A percentile compares a stretch with the other conserved stretches of the same genome.
These are phyloP conservation scores for Linnemannia exigua DNA, from an alignment of 192 early-diverging fungal genomes.

Conservation along the genomic window DNA sequence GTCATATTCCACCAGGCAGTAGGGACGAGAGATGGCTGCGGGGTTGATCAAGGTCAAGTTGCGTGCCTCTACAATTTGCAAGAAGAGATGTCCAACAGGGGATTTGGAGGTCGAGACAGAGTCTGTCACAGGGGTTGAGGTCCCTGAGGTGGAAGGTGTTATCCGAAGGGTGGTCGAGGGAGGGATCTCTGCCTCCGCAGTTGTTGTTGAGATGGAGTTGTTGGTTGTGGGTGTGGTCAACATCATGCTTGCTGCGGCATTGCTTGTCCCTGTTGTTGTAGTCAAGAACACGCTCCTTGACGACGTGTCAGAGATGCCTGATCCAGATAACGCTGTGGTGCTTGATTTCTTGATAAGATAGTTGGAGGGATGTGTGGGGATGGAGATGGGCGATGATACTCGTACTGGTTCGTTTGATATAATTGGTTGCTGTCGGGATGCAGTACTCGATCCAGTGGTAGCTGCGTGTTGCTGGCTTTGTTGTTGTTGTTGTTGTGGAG, in stretches of 20 bases:
- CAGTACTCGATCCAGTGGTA: neutral
- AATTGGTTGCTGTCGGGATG: neutral
- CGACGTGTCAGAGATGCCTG: neutral
- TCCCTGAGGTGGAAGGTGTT: neutral
- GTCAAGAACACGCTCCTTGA: neutral
- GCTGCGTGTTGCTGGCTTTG: neutral
- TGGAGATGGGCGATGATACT: constrained; percentile 31
- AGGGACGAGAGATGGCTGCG: constrained; percentile 41
- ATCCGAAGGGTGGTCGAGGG: neutral
- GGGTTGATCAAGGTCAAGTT: constrained; percentile 57
- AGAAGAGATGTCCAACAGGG: constrained; percentile 35
- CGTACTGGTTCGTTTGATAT: neutral
- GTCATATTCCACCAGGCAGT: constrained; percentile 59
- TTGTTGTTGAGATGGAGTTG: neutral
- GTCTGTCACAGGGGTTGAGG: neutral
- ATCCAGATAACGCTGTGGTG: neutral
- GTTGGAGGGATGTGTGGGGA: constrained; percentile 47
- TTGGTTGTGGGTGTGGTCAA: neutral
- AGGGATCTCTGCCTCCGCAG: neutral
- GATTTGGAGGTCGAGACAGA: constrained; percentile 18
- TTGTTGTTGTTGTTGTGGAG: neutral
- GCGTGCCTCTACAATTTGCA: constrained; percentile 59
- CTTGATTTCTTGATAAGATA: constrained; percentile 37
- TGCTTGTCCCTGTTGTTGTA: neutral
- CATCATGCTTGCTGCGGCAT: constrained; percentile 1